Percentiles rank a stretch among this genome's conserved stretches.
phyloP scores from a whole-genome alignment of 1,139 yeast species.

The Hyphopichia burtonii region DNA sequence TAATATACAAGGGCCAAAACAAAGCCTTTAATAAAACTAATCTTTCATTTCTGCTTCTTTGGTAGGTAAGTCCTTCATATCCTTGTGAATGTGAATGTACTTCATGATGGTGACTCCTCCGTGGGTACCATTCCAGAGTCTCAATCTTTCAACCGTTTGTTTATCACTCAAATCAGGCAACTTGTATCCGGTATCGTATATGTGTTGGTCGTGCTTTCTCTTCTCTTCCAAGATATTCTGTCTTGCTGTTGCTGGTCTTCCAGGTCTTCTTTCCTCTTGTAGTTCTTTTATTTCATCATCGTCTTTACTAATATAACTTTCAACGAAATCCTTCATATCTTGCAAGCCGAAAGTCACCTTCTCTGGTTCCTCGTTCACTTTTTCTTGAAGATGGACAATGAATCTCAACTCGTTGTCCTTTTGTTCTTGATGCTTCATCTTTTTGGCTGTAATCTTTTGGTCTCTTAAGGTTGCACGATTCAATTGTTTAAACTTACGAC shows the following conservation, averaged over 20 bases:
- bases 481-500: constrained; percentile 81
- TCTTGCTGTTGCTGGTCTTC: constrained; percentile 77
- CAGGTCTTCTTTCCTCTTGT: constrained; percentile 66
- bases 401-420: constrained; percentile 59
- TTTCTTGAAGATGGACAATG: constrained; percentile 64
- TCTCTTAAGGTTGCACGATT: constrained; percentile 86
- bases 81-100: constrained; percentile 34
- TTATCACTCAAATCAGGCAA: constrained; percentile 71
- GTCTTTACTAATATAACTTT: constrained; percentile 64
- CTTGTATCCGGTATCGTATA: constrained; percentile 67
- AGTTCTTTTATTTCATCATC: constrained; percentile 68
- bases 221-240: constrained; percentile 67
- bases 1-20: neutral
- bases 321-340: constrained; percentile 62
- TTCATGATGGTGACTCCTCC: constrained; percentile 76
- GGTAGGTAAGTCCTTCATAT: constrained; percentile 27
- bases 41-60: constrained; percentile 24
- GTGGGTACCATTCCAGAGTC: constrained; percentile 76
- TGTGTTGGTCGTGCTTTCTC: constrained; percentile 56
- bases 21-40: neutral
- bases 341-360: constrained; percentile 46
- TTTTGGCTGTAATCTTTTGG: constrained; percentile 60
- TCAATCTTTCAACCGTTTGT: constrained; percentile 56
- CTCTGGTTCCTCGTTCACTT: constrained; percentile 46
- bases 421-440: constrained; percentile 54